A percentile compares a stretch with the other conserved stretches of the same genome.
Evolutionary conservation across 768 basidiomycete genomes (phyloP).

Genomic region (Stropharia rugosoannulata): DNA sequence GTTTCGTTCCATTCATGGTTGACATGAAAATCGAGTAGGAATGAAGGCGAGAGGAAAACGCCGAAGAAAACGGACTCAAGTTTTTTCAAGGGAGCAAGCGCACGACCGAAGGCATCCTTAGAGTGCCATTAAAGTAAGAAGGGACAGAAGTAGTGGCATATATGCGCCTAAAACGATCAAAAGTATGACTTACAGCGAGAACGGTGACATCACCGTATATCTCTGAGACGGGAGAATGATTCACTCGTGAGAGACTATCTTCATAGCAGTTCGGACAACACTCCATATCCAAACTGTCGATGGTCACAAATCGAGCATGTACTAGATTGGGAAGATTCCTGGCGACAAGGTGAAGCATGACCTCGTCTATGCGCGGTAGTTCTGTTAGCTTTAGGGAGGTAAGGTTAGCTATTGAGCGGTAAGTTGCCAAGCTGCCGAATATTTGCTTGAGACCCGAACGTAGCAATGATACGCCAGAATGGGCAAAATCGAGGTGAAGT

Average conservation of each 20-base stretch:
- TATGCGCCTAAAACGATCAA: neutral
- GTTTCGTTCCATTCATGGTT: constrained; percentile 33
- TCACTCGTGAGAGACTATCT: constrained; percentile 50
- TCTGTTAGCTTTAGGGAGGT: constrained; percentile 48
- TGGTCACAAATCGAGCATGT: constrained; percentile 55
- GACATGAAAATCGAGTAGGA: constrained; percentile 46
- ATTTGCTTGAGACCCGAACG: constrained; percentile 32
- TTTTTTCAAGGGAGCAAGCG: constrained; percentile 30
- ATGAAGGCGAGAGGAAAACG: constrained; percentile 58
- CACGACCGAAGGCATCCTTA: constrained; percentile 15
- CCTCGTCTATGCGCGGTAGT: constrained; percentile 56
- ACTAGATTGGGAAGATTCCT: constrained; percentile 42
- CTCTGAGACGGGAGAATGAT: constrained; percentile 66
- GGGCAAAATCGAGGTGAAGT: constrained; percentile 41
- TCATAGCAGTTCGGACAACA: constrained; percentile 70
- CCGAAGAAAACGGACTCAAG: constrained; percentile 58
- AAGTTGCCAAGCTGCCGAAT: constrained; percentile 26
- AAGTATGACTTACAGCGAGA: constrained; percentile 49
- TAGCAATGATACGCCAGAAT: constrained; percentile 46
- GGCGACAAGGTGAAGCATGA: constrained; percentile 47
- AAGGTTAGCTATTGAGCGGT: constrained; percentile 35
- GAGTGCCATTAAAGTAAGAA: neutral
- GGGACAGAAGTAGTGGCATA: neutral
- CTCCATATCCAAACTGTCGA: constrained; percentile 52
- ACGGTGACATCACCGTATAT: constrained; percentile 37